These are phyloP conservation scores for Cryptococcus wingfieldii DNA, from an alignment of 1,284 basidiomycete genomes.

Conservation along the genomic window DNA sequence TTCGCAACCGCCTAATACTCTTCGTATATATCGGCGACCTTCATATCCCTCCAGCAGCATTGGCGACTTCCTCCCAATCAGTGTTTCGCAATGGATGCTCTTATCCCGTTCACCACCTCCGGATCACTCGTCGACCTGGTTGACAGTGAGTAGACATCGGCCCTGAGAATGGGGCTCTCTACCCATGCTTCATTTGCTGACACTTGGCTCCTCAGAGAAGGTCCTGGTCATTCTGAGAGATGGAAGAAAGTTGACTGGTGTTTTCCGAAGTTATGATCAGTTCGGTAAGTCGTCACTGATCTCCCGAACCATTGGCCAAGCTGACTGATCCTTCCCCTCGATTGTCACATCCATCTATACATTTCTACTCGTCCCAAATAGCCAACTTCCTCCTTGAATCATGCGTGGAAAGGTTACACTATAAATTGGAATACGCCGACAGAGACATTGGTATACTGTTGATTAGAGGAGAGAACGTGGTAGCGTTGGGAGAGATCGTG, in stretches of 20 bases:
- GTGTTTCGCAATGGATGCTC: conserved; percentile 66
- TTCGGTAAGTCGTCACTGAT: conserved; percentile 66
- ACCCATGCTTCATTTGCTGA: conserved; percentile 7
- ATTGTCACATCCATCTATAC: background rate
- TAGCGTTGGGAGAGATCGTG: conserved; percentile 93
- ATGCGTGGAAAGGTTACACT: conserved; percentile 57
- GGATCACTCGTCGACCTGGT: conserved; percentile 95
- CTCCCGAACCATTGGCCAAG: background rate
- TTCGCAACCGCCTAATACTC: no score
- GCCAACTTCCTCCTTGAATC: conserved; percentile 91
- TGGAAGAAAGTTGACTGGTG: conserved; percentile 92
- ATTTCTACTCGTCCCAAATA: conserved; percentile 40
- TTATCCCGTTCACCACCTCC: conserved; percentile 94
- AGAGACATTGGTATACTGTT: conserved; percentile 62
- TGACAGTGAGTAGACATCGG: conserved; percentile 77
- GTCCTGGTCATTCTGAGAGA: conserved; percentile 96
- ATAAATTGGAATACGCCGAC: conserved; percentile 42
- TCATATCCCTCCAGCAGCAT: no score
- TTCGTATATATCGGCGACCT: no score
- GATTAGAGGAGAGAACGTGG: conserved; percentile 97
- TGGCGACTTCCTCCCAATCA: no score
- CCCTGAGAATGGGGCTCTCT: background rate
- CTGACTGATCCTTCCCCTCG: background rate
- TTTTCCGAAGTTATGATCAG: conserved; percentile 95
- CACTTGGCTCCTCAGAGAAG: conserved; percentile 65